phyloP scores from a whole-genome alignment of 108 stramenopile genomes.

The Skeletonema marinoi region DNA sequence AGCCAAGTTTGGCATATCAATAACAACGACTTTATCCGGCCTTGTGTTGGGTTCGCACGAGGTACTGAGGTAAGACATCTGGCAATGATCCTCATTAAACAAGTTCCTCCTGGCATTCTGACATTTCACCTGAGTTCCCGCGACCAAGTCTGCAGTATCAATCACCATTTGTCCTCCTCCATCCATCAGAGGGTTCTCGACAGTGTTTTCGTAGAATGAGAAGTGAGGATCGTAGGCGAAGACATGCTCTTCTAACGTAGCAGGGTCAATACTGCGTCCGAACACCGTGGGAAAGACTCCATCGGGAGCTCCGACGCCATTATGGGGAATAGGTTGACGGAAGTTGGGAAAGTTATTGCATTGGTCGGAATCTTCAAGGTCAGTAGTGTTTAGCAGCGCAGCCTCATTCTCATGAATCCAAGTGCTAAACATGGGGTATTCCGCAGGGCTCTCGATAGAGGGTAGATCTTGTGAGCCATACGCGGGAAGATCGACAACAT shows the following conservation, averaged over 20 bases:
- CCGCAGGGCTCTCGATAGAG: too few relatives aligned
- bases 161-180: constrained; percentile 46
- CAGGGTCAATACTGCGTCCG: constrained; percentile 14
- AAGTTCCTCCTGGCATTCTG: constrained; percentile 52
- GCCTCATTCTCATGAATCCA: too few relatives aligned
- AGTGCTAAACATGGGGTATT: too few relatives aligned
- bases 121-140: constrained; percentile 34
- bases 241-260: too few relatives aligned
- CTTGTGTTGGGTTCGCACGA: constrained; percentile 32
- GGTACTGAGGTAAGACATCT: constrained; percentile 11
- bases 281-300: constrained; percentile 25
- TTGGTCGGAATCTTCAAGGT: too few relatives aligned
- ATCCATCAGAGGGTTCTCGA: constrained; percentile 53
- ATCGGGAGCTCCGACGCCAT: too few relatives aligned
- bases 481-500: too few relatives aligned
- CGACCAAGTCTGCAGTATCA: constrained; percentile 14
- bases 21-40: constrained; percentile 18
- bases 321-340: too few relatives aligned
- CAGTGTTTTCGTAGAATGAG: constrained; percentile 46
- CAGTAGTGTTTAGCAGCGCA: too few relatives aligned
- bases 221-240: constrained; percentile 42
- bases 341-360: too few relatives aligned
- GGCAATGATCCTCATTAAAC: constrained; percentile 61
- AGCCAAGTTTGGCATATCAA: constrained; percentile 4
- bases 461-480: too few relatives aligned